These are phyloP conservation scores for Hypomontagnella monticulosa DNA, from an alignment of 495 filamentous ascomycete species.

Conservation along the genomic window DNA sequence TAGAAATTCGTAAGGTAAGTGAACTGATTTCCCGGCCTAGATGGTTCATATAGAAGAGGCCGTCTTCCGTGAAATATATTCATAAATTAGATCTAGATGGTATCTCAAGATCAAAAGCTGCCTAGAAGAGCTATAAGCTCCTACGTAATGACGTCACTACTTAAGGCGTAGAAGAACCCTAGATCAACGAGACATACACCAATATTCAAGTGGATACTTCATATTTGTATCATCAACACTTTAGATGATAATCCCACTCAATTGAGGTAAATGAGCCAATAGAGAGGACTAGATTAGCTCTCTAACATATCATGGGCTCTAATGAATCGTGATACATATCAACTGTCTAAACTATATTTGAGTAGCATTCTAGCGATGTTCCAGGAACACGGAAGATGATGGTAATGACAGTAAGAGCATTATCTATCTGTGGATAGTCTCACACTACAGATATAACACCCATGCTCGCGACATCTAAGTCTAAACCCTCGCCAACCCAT, in stretches of 20 bases:
- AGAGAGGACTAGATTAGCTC: not conserved
- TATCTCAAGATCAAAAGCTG: not conserved
- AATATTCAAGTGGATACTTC: too few relatives aligned
- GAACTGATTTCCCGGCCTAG: too few relatives aligned
- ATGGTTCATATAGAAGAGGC: too few relatives aligned
- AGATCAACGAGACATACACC: not conserved
- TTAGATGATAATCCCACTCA: not conserved
- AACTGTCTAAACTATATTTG: too few relatives aligned
- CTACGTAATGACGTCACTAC: conserved; percentile 24
- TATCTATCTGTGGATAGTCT: conserved; percentile 9
- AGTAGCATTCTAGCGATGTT: too few relatives aligned
- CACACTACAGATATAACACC: not conserved
- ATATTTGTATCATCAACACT: not conserved
- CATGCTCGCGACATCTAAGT: conserved; percentile 5
- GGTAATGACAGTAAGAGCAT: not conserved
- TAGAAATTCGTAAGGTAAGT: too few relatives aligned
- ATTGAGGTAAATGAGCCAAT: not conserved
- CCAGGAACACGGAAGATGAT: not conserved
- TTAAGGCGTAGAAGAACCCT: not conserved
- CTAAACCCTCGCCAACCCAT: not conserved
- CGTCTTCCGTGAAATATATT: too few relatives aligned
- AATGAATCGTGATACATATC: too few relatives aligned
- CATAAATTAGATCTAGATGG: not conserved
- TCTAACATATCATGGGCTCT: too few relatives aligned
- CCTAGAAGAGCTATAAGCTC: not conserved